Evolutionary conservation across 2,329 filamentous ascomycete genomes (phyloP).

Genomic region (Thielaviopsis euricoi): DNA sequence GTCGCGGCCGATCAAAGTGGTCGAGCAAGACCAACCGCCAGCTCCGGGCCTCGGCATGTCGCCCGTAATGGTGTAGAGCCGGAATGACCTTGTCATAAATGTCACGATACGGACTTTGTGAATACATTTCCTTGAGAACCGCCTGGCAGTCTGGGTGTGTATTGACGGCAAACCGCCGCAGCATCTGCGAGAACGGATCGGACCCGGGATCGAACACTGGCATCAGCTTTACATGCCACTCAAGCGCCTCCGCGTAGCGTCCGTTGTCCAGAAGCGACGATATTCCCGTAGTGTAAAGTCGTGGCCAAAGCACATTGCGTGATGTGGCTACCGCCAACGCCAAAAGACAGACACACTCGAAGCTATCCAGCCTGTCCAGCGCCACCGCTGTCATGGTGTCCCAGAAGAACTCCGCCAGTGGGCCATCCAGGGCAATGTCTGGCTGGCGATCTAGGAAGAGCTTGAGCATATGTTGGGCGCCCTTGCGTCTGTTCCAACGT

Average conservation of each 20-base stretch:
- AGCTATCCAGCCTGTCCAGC: neutral
- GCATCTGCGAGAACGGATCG: conserved; percentile 27
- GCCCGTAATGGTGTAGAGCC: conserved; percentile 30
- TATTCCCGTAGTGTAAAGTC: conserved; percentile 31
- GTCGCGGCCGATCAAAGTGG: conserved; percentile 4
- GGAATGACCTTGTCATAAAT: conserved; percentile 38
- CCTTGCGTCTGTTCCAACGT: conserved; percentile 8
- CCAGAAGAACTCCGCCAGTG: conserved; percentile 9
- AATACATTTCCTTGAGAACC: conserved; percentile 29
- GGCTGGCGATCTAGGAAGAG: conserved; percentile 5
- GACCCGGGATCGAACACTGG: conserved; percentile 26
- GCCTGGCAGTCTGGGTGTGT: conserved; percentile 20
- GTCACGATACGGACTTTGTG: conserved; percentile 23
- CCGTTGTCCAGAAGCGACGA: conserved; percentile 25
- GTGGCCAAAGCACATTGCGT: conserved; percentile 25
- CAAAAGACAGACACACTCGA: neutral
- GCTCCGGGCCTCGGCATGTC: conserved; percentile 24
- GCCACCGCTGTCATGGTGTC: conserved; percentile 7
- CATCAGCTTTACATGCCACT: conserved; percentile 32
- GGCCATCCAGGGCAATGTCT: conserved; percentile 6
- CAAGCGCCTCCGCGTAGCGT: conserved; percentile 23
- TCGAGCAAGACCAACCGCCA: conserved; percentile 30
- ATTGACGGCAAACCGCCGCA: conserved; percentile 25
- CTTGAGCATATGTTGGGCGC: conserved; percentile 2
- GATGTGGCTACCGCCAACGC: neutral